Evolutionary conservation across 768 basidiomycete genomes (phyloP), one percentile per base, ranked within the genome.

Genomic region (Tylopilus rubrobrunneus): DNA sequence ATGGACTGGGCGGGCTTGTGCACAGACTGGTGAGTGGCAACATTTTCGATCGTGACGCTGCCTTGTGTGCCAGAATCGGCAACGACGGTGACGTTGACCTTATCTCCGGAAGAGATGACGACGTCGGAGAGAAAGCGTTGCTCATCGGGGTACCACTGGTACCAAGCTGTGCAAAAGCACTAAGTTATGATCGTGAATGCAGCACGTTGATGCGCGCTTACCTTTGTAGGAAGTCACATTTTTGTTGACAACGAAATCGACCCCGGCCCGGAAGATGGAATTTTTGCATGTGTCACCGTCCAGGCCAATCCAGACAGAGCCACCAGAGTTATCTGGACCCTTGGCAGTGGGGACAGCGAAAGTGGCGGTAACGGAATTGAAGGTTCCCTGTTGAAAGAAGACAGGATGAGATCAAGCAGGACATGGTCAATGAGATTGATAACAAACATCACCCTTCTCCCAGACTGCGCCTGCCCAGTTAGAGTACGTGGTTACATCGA

Each of bases 301-400:
- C 7, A 39, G 5, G n/a, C 37, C 37, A 9, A 39, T 9, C 37
- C 37, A 39, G n/a, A n/a, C n/a, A n/a, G 37, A n/a, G 37, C 11
- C 37, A 9, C 37, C 44, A n/a, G 44, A 14, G n/a, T 28, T 28
- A 29, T 39, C n/a, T 19, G 37, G 37, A n/a, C 37, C 37, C n/a
- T 5, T 10, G 44, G 17, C 7, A 9, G n/a, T 11, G 17, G 56
- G 56, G 17, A 44, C 48, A 9, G 48, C 21, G 19, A 53, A 43
- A 17, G 56, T 58, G 3, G 47, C 56, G 11, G 56, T 42, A 5
- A 53, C 25, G 3, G 2, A 25, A 14, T 27, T 42, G 23, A 58
- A 59, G 8, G 39, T 44, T 42, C 48, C 56, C 56, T 59, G 14
- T 48, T 5, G 7, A 11, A 11, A 48, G 5, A 23, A 42, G 29